Evolutionary conservation across 768 basidiomycete species (phyloP), one percentile per base, ranked within the genome.

Genomic region (Terana coerulea): DNA sequence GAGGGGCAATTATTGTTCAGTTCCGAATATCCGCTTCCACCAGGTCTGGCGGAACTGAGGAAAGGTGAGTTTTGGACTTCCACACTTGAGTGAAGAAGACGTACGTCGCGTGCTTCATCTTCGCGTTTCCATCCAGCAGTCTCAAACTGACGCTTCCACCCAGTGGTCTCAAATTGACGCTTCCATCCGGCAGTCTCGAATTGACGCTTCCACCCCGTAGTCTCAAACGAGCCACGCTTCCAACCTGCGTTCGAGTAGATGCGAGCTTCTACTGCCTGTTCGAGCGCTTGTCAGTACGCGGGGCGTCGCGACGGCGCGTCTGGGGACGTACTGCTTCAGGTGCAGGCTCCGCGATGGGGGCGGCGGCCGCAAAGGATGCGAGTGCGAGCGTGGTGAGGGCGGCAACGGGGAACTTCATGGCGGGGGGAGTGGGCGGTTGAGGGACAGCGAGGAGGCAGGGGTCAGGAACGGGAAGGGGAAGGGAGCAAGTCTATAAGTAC

Each of bases 361-460:
- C 54, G 29, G 63, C 63, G 39, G 56, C 26, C 50, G 55, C 59
- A 47, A 61, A 15, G 51, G 54, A 54, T 36, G 56, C 57, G 53
- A 64, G 54, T 51, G 53, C n/a, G 48, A 60, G 53, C 43, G 60
- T 33, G 55, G 58, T 26, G 53, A 65, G 52, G 53, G 52, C 37
- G 30, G 57, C 39, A 37, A 53, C 24, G 34, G 49, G 49, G 43
- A 53, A 51, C 26, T 59, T 60, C 63, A 64, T 64, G 50, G 29
- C 52, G 49, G 39, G 24, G 11, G n/a, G 51, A 19, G 25, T 25
- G n/a, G n/a, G n/a, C 15, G 15, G 41, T 42, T 22, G 43, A 29
- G 43, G 45, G 45, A 22, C 17, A 21, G 17, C 3, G 5, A n/a
- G 45, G 30, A 7, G 37, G 37, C 17, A 39, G 19, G 15, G 6